Evolutionary conservation across 352 stramenopile genomes (phyloP), one percentile per base, ranked within the genome.

Genomic region (Thraustochytrium sp.): DNA sequence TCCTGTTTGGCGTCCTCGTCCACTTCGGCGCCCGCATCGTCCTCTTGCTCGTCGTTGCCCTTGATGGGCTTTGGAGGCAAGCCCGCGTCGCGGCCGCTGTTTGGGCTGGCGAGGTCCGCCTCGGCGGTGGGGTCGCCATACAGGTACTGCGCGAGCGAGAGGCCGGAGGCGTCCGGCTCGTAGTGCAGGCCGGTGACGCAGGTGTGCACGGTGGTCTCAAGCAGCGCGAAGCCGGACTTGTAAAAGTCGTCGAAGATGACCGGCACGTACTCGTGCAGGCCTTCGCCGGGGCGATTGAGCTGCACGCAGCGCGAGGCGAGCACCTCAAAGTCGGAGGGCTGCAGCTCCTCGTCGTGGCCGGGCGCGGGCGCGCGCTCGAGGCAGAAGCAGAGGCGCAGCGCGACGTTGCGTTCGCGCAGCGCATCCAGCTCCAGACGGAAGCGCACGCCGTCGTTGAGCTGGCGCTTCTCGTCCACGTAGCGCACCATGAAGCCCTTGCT

Each of bases 181-280:
- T 80, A 80, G 18, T 26, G n/a, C 1, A 80, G 26, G 29, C 31
- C 21, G 9, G 68, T 80, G 0, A 80, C 40, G 68, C 48, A 80
- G 18, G 53, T 44, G 53, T 80, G 68, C 51, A 80, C 68, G 9
- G 44, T 80, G 18, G 44, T 46, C 42, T 80, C 68, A 31, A 63
- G 31, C 13, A 80, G 68, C 8, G 68, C 68, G 63, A 80, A 80
- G 46, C 68, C 68, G 21, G 46, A 21, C 13, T 46, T 55, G 49
- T 34, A 34, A 63, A 63, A 46, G 68, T 80, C 68, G 44, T 80
- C 68, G 26, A 65, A 80, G 31, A 80, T 80, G 13, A 80, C 38
- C 13, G 68, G 68, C 21, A 80, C 9, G 68, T 80, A 80, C 16
- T 80, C 68, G 34, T 80, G 68, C 11, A 61, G 16, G 23, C 68